Evolutionary conservation across 2,329 filamentous ascomycete species (phyloP).

Genomic region (Xylaria sp.): DNA sequence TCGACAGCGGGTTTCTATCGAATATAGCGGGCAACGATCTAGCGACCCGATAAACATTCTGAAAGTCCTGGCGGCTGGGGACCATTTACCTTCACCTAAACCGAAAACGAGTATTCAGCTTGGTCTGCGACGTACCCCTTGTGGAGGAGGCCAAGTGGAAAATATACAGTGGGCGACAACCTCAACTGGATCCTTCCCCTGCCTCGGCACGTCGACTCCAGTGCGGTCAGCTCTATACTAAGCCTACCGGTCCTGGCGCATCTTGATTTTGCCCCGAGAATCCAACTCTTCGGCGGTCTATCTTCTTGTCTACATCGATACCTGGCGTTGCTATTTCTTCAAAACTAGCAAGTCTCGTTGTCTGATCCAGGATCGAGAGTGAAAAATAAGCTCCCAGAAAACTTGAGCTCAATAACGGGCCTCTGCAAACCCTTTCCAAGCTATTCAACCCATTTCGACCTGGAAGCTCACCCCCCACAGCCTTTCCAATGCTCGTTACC

Average conservation of each 20-base stretch:
- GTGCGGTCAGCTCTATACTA: conserved; percentile 9
- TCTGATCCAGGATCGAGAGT: conserved; percentile 6
- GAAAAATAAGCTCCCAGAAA: conserved; percentile 10
- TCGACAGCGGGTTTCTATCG: conserved; percentile 1
- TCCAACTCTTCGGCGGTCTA: conserved; percentile 1
- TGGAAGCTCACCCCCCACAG: conserved; percentile 24
- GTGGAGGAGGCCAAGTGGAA: conserved; percentile 9
- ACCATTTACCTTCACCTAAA: conserved; percentile 6
- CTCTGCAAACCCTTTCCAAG: conserved; percentile 16
- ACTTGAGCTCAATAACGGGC: conserved; percentile 7
- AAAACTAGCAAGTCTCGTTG: conserved; percentile 6
- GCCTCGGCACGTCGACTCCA: conserved; percentile 10
- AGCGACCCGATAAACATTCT: conserved; percentile 19
- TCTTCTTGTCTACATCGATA: conserved; percentile 7
- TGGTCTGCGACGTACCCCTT: conserved; percentile 12
- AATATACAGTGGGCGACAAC: conserved; percentile 8
- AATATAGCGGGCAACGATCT: background rate
- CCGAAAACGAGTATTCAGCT: conserved; percentile 8
- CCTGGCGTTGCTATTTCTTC: conserved; percentile 6
- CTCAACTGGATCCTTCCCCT: conserved; percentile 7
- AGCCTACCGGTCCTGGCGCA: conserved; percentile 10
- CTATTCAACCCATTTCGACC: conserved; percentile 17
- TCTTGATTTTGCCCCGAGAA: conserved; percentile 6
- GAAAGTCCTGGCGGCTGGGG: conserved; percentile 10
- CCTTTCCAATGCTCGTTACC: conserved; percentile 59